Base-by-base conservation (phyloP, 148 eudicot species). In the Rhododendron williamsianum region DNA sequence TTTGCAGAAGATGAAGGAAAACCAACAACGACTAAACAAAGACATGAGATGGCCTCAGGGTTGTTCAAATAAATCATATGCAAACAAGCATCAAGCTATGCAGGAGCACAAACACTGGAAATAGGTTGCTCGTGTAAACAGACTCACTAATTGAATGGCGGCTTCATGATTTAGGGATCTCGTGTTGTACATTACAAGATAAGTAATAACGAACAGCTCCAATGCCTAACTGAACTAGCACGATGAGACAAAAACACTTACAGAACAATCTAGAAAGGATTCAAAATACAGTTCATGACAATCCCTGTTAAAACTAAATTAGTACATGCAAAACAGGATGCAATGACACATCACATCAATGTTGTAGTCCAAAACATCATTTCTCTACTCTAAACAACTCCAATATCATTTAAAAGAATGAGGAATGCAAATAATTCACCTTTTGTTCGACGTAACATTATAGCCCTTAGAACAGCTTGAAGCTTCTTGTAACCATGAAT, bases 361-460 rank as follows among this genome's bases (percentile, higher is more conserved):
- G 23, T 38, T 38, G 46, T 38, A 7, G 45, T 38, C 78, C 46
- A 74, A 74, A 74, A 38, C 23, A 35, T 36, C 43, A 36, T 33
- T 72, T 36, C 16, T 72, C 19, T 72, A 72, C 76, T 30, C 76
- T 33, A 74, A 38, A 38, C 78, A 74, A 72, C 13, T 72, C 41
- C 12, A 30, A 3, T 35, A 48, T n/a, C 9, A 54, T 21, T 2
- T 25, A 33, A 69, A 49, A 48, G 48, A 49, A 73, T 30, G 23
- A 58, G 12, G n/a, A 41, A 81, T 1, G 46, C 41, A n/a, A 19
- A 10, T 23, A 80, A 84, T 84, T 87, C 80, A 97, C 99, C 99
- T 94, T 97, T 97, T 83, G 99, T 97, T 78, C 99, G 94, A 49
- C 99, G 98, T 88, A 97, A 89, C 93, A 97, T 94, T 87, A 95